phyloP scores from a whole-genome alignment of 2,329 filamentous ascomycete genomes.

The Venturia carpophila region DNA sequence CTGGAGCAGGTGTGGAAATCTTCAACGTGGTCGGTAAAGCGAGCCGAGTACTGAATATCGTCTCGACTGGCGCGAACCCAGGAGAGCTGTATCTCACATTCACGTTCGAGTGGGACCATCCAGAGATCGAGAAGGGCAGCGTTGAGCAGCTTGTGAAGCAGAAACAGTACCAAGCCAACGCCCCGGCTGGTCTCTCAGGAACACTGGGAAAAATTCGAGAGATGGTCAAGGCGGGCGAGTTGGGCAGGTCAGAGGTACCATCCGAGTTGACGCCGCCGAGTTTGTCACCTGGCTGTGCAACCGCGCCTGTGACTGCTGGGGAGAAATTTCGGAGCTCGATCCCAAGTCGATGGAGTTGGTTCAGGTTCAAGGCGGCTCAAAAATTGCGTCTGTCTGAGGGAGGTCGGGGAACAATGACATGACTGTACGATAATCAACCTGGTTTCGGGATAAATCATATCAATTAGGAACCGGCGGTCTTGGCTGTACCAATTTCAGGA shows the following conservation, averaged over 20 bases:
- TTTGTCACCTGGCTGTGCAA: background rate
- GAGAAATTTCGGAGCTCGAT: background rate
- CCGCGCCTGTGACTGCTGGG: background rate
- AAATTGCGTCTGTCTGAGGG: background rate
- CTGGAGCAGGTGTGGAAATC: background rate
- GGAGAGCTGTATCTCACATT: conserved; percentile 5
- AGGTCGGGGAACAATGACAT: background rate
- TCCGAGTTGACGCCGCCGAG: background rate
- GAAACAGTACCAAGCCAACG: conserved; percentile 4
- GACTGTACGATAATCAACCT: background rate
- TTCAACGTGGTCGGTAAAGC: background rate
- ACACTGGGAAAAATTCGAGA: background rate
- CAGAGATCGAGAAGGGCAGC: background rate
- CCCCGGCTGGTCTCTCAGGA: background rate
- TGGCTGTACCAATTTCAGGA: too few species aligned
- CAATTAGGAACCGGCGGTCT: too few species aligned
- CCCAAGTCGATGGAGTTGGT: background rate
- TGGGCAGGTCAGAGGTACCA: background rate
- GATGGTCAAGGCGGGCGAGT: background rate
- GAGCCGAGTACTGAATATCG: background rate
- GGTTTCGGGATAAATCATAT: too few species aligned
- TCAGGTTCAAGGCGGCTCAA: background rate
- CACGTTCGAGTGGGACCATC: conserved; percentile 9
- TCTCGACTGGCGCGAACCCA: background rate
- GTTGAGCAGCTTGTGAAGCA: background rate